Conservation (phyloP, 2,329 filamentous ascomycete genomes). For the Bertia moriformis region DNA sequence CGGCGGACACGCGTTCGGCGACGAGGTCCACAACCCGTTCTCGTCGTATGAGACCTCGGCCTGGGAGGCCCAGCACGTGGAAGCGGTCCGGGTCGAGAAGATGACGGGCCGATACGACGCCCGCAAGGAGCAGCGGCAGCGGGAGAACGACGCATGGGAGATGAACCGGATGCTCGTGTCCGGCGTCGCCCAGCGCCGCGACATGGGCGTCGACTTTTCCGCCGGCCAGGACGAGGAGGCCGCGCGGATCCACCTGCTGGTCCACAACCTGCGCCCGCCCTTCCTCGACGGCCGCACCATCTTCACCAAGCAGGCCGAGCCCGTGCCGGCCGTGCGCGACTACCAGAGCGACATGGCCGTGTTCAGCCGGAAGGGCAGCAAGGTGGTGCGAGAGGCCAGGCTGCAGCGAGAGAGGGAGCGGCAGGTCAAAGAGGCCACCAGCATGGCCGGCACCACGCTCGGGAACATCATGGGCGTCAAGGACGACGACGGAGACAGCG, state of each 20-base stretch:
- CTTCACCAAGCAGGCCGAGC: constrained; percentile 94
- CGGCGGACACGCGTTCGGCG: constrained; percentile 68
- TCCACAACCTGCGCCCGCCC: constrained; percentile 85
- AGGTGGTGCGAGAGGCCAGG: constrained; percentile 76
- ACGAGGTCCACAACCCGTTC: constrained; percentile 87
- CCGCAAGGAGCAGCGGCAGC: constrained; percentile 70
- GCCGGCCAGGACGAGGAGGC: constrained; percentile 83
- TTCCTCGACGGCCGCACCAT: constrained; percentile 90
- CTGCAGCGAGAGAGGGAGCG: constrained; percentile 87
- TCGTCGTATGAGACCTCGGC: constrained; percentile 59
- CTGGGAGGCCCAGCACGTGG: constrained; percentile 58
- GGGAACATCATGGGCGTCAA: constrained; percentile 94
- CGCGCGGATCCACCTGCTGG: constrained; percentile 75
- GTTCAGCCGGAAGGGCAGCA: constrained; percentile 88
- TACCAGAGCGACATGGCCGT: constrained; percentile 98
- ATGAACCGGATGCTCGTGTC: constrained; percentile 96
- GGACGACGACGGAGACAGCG: constrained; percentile 83
- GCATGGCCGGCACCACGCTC: constrained; percentile 75
- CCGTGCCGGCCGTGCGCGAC: constrained; percentile 81
- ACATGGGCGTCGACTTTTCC: constrained; percentile 69
- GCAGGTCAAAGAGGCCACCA: constrained; percentile 89
- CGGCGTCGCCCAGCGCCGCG: constrained; percentile 78
- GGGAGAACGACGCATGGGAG: constrained; percentile 95
- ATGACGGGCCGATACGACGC: constrained; percentile 60
- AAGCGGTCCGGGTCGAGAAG: constrained; percentile 64